Evolutionary conservation across 257 asterid genomes (phyloP), one percentile per base, ranked within the genome.

Genomic region (Vinca minor): DNA sequence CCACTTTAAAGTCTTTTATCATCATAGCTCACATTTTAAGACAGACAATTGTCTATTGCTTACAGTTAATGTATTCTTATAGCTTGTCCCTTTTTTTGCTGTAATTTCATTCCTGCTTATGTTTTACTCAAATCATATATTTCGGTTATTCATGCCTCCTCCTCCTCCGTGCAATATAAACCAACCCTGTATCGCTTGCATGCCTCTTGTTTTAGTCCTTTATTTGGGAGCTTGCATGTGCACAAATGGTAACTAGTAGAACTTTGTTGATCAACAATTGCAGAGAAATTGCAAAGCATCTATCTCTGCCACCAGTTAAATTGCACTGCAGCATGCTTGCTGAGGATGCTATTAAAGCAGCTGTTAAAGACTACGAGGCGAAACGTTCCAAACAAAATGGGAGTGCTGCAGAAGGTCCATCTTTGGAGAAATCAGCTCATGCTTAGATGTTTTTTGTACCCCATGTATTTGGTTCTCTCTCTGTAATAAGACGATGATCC

Each of bases 251-350:
- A n/a, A n/a, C 7, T 6, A 14, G 3, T 32, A 31, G 36, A 4
- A 14, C 44, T n/a, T 4, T 25, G 23, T 57, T 42, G 55, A 42
- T 15, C 62, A 8, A 8, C 26, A n/a, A 36, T 32, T 80, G 58
- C 87, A 91, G 97, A 65, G 97, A 90, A 82, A 90, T 90, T 44
- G 97, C 97, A 8, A 90, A 87, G 49, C 97, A 90, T 73, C 97
- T 90, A 0, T 85, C 97, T 67, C 97, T 90, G 17, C 97, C 97
- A 41, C 97, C 96, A 0, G 97, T 91, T 61, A 91, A 91, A 71
- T 86, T 91, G 75, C 96, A 87, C 61, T 91, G 97, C 83, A 91
- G 97, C 80, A 91, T 91, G 97, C 96, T 91, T 47, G 97, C 97
- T 28, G 97, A 91, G 84, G 97, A 91, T 74, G 97, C 97, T 48